Percentiles rank a stretch among this genome's conserved stretches.
Conservation (phyloP, 495 filamentous ascomycete genomes). For the Achaetomiella virescens region DNA sequence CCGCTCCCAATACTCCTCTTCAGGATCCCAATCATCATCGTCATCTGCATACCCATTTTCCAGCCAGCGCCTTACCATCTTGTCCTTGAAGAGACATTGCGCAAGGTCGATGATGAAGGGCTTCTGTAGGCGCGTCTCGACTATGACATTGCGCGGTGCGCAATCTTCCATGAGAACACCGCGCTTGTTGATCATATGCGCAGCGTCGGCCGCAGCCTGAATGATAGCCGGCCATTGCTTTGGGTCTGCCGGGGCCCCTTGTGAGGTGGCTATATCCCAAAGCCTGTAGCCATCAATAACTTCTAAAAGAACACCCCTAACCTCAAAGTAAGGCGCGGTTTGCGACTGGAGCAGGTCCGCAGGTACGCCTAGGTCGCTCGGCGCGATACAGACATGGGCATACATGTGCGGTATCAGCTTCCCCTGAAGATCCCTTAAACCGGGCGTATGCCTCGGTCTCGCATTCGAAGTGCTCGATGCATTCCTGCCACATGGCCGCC, state of each 20-base stretch:
- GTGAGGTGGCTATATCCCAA: background rate
- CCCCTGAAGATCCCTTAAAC: background rate
- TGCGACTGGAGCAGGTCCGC: background rate
- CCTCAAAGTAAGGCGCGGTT: background rate
- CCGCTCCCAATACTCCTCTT: too few species aligned
- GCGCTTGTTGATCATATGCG: background rate
- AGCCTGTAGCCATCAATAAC: background rate
- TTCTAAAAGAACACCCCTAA: background rate
- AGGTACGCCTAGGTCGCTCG: background rate
- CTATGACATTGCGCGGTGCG: too few species aligned
- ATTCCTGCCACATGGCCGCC: background rate
- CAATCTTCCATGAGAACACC: constrained; percentile 1
- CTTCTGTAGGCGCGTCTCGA: background rate
- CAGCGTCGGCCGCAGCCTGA: background rate
- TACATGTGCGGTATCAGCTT: background rate
- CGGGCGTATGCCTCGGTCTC: constrained; percentile 1
- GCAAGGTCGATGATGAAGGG: constrained; percentile 4
- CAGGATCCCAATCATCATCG: too few species aligned
- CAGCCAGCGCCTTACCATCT: background rate
- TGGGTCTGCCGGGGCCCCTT: background rate
- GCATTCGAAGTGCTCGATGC: background rate
- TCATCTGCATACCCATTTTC: too few species aligned
- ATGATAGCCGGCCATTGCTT: background rate
- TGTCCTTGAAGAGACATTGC: background rate
- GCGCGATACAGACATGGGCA: background rate